These are phyloP conservation scores for Fusarium brevicatenulatum DNA, from an alignment of 2,329 filamentous ascomycete genomes.

Conservation along the genomic window DNA sequence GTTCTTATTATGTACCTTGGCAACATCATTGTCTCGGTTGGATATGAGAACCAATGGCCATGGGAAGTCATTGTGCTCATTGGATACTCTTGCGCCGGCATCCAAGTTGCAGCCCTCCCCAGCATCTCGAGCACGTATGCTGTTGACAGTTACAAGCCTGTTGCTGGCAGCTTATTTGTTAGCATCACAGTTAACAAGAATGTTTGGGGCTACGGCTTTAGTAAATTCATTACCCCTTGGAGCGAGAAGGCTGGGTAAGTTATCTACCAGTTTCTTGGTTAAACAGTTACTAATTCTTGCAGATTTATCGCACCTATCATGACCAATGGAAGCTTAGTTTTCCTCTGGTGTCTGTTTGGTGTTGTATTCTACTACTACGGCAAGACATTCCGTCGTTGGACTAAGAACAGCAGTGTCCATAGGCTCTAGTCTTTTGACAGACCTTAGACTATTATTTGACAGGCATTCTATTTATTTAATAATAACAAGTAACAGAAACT, in stretches of 20 bases:
- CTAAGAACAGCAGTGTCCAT: neutral
- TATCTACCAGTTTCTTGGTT: fast-evolving
- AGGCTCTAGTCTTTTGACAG: neutral
- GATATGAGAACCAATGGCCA: neutral
- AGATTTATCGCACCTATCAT: neutral
- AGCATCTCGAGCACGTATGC: neutral
- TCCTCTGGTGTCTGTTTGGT: constrained; percentile 3
- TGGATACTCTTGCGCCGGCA: neutral
- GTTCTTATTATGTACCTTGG: neutral
- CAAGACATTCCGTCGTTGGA: neutral
- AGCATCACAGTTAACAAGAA: neutral
- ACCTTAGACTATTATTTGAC: fast-evolving
- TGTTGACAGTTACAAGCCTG: neutral
- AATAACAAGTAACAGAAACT: too few species aligned
- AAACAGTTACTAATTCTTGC: neutral
- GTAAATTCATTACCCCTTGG: neutral
- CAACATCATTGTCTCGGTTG: neutral
- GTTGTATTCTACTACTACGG: neutral
- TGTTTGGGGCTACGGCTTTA: neutral
- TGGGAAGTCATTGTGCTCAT: neutral
- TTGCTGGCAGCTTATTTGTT: neutral
- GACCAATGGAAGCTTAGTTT: neutral
- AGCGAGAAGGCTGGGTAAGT: neutral
- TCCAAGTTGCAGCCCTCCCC: neutral
- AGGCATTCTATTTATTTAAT: fast-evolving